Conservation (phyloP, 2,329 filamentous ascomycete genomes). For the Lecanicillium sp. region DNA sequence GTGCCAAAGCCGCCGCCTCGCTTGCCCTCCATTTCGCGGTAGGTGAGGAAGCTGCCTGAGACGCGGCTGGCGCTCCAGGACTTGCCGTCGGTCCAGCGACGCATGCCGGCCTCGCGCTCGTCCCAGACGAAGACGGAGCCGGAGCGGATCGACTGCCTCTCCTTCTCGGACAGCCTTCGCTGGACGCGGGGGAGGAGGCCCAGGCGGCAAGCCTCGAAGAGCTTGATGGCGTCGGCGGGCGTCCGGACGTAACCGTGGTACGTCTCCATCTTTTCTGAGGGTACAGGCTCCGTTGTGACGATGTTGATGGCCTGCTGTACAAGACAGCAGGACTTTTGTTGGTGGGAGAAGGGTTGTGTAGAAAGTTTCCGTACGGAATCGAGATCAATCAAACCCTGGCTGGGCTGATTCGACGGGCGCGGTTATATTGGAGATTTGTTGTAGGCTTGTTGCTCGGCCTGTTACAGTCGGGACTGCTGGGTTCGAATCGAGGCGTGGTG, state of each 20-base stretch:
- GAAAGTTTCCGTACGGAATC: neutral
- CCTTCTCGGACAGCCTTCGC: conserved; percentile 88
- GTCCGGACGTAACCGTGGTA: conserved; percentile 93
- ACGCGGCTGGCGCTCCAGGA: conserved; percentile 98
- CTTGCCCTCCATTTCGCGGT: conserved; percentile 98
- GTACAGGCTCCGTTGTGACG: conserved; percentile 11
- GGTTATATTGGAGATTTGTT: neutral
- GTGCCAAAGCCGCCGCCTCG: conserved; percentile 68
- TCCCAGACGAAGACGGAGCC: conserved; percentile 99
- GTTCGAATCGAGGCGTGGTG: neutral
- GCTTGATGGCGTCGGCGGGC: conserved; percentile 91
- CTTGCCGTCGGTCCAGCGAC: conserved; percentile 97
- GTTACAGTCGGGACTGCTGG: conserved; percentile 4
- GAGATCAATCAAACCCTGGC: neutral
- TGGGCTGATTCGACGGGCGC: neutral
- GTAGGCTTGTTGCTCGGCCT: neutral
- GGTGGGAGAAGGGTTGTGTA: neutral
- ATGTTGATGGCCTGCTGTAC: conserved; percentile 7
- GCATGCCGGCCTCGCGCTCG: conserved; percentile 95
- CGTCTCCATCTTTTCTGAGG: conserved; percentile 69
- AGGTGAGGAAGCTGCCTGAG: conserved; percentile 94
- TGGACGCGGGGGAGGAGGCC: conserved; percentile 88
- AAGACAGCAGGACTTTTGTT: neutral
- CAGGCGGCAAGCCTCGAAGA: conserved; percentile 94
- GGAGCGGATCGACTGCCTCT: conserved; percentile 89